Percentiles rank a stretch among this genome's conserved stretches.
Conservation (phyloP, 2,329 filamentous ascomycete species). For the Xylaria sp. region DNA sequence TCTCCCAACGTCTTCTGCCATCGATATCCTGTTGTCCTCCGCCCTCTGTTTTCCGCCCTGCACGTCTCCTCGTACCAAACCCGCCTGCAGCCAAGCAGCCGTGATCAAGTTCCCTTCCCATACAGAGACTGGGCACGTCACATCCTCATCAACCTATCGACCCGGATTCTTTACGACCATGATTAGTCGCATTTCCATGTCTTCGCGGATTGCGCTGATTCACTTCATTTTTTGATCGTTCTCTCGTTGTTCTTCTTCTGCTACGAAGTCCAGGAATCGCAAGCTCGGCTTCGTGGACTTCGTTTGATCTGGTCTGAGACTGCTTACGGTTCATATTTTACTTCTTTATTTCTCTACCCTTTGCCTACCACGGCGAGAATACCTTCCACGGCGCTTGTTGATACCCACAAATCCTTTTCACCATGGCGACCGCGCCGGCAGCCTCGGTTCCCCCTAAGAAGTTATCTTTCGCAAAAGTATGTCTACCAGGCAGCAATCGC, state of each 20-base stretch:
- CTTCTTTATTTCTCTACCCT: constrained; percentile 8
- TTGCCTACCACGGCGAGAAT: constrained; percentile 1
- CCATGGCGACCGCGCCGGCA: constrained; percentile 29
- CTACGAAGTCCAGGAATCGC: constrained; percentile 20
- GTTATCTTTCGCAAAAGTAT: constrained; percentile 33
- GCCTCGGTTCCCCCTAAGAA: constrained; percentile 30
- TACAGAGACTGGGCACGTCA: constrained; percentile 18
- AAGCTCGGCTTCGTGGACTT: constrained; percentile 15
- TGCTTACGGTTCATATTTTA: constrained; percentile 12
- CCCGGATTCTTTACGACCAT: constrained; percentile 44
- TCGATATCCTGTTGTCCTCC: constrained; percentile 17
- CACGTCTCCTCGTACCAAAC: constrained; percentile 14
- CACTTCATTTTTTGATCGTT: constrained; percentile 50
- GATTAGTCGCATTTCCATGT: constrained; percentile 48
- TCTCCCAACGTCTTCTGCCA: constrained; percentile 13
- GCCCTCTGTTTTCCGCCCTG: constrained; percentile 5
- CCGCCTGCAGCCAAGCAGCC: constrained; percentile 14
- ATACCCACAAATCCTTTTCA: constrained; percentile 11
- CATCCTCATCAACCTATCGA: constrained; percentile 30
- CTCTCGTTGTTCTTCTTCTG: constrained; percentile 23
- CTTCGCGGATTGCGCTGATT: constrained; percentile 49
- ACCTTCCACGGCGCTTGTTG: neutral
- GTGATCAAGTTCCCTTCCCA: constrained; percentile 6
- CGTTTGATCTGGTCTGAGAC: constrained; percentile 19
- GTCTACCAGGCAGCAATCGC: constrained; percentile 1